Conservation (phyloP, 129 eudicot species). For the Lactuca saligna region DNA sequence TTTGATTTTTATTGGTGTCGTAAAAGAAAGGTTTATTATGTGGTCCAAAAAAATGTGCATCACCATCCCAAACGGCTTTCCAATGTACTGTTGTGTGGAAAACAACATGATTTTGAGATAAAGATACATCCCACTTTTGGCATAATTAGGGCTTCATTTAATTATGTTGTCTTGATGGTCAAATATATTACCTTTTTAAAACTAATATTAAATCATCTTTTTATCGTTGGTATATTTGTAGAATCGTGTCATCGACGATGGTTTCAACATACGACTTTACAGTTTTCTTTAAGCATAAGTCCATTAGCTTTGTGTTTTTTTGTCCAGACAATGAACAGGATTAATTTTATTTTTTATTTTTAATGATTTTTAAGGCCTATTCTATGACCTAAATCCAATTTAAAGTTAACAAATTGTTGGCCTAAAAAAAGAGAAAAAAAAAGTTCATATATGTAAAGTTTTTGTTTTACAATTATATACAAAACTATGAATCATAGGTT, state of each 20-base stretch:
- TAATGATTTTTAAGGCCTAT: neutral
- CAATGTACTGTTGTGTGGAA: slow-evolving; percentile 32
- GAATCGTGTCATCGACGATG: no score
- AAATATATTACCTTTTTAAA: neutral
- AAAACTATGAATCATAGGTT: no score
- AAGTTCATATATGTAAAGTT: no score
- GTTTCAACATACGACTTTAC: neutral
- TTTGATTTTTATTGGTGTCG: slow-evolving; percentile 45
- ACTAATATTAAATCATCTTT: neutral
- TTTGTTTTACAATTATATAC: no score
- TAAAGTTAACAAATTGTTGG: neutral
- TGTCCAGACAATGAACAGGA: neutral
- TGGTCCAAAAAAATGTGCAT: slow-evolving; percentile 43
- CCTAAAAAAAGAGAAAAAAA: neutral
- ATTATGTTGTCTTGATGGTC: neutral
- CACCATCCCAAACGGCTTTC: slow-evolving; percentile 39
- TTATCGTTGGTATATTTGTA: neutral
- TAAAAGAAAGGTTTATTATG: slow-evolving; percentile 30
- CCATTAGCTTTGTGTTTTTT: neutral
- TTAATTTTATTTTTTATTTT: neutral
- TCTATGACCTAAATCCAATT: neutral
- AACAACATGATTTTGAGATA: slow-evolving; percentile 33
- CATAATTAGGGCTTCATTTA: slow-evolving; percentile 17
- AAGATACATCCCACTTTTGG: slow-evolving; percentile 32
- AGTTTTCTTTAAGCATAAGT: neutral